Evolutionary conservation across 1,284 basidiomycete species (phyloP).

Genomic region (Cryptococcus sp.): DNA sequence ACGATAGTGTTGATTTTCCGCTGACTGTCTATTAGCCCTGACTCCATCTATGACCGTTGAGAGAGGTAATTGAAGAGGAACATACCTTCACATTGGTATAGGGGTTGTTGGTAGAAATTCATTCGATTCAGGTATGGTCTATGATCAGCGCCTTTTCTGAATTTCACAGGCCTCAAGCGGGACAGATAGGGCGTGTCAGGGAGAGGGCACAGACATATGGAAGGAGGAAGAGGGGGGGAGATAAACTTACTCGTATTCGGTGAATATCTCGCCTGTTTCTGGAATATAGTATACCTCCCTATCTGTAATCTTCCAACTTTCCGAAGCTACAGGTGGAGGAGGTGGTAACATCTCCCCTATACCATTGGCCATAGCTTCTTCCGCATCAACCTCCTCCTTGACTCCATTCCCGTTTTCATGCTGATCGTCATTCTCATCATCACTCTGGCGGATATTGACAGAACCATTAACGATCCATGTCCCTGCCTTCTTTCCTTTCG

Average conservation of each 20-base stretch:
- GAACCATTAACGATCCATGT: constrained; percentile 1
- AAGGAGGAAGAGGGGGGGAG: not conserved
- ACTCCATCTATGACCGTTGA: too few species aligned
- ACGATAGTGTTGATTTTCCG: constrained; percentile 86
- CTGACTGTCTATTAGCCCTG: constrained; percentile 55
- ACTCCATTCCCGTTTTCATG: constrained; percentile 1
- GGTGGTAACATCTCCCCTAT: not conserved
- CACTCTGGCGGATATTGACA: not conserved
- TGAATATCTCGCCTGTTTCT: constrained; percentile 92
- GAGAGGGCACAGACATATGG: not conserved
- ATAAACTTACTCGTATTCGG: constrained; percentile 77
- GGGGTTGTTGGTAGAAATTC: constrained; percentile 84
- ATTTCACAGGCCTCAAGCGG: not conserved
- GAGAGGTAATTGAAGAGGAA: not conserved
- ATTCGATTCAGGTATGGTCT: constrained; percentile 86
- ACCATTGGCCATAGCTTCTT: constrained; percentile 9
- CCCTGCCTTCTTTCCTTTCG: constrained; percentile 11
- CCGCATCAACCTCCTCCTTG: constrained; percentile 3
- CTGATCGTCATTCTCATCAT: not conserved
- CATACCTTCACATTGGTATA: constrained; percentile 46
- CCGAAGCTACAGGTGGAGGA: constrained; percentile 4
- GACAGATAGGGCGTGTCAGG: not conserved
- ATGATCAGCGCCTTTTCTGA: constrained; percentile 6
- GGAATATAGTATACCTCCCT: constrained; percentile 82
- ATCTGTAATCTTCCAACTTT: constrained; percentile 42